Base-by-base conservation (phyloP, 371 early-diverging fungal species). In the Circinella minor region DNA sequence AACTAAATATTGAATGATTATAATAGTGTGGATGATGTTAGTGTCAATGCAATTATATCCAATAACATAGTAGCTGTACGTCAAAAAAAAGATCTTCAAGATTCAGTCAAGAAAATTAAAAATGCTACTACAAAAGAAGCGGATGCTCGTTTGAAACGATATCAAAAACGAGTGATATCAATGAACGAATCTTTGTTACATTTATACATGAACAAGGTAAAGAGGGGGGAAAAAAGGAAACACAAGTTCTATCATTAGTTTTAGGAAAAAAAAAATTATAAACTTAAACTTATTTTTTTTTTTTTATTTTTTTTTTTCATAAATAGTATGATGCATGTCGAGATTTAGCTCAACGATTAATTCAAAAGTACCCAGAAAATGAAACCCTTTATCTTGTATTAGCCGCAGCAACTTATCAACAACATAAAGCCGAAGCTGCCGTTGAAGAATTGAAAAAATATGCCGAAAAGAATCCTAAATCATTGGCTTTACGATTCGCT, bases 171-270 rank as follows among this genome's bases (percentile, higher is more conserved):
- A 6, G 71, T 86, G 20, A 89, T 94, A 67, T 82, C 85, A 17
- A 82, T 90, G 81, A 94, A 94, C 74, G 90, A 91, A 34, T 81
- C 88, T 27, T 71, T 92, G 55, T 76, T 92, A 62, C 79, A 81
- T 34, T 73, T 92, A 13, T 87, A 88, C 72, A 83, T 86, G 81
- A 85, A 84, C 63, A 90, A 92, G 87, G 88, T 87, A 74, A 4
- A 65, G 18, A n/a, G n/a, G n/a, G n/a, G n/a, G n/a, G n/a, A n/a
- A n/a, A n/a, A n/a, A n/a, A n/a, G n/a, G n/a, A n/a, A n/a, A n/a
- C n/a, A n/a, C n/a, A n/a, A n/a, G n/a, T n/a, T n/a, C n/a, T n/a
- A n/a, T n/a, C n/a, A n/a, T n/a, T n/a, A n/a, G n/a, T n/a, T n/a
- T n/a, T n/a, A n/a, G n/a, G n/a, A n/a, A n/a, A n/a, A n/a, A n/a